phyloP scores from a whole-genome alignment of 495 filamentous ascomycete species.

The Corynascus novoguineensis region DNA sequence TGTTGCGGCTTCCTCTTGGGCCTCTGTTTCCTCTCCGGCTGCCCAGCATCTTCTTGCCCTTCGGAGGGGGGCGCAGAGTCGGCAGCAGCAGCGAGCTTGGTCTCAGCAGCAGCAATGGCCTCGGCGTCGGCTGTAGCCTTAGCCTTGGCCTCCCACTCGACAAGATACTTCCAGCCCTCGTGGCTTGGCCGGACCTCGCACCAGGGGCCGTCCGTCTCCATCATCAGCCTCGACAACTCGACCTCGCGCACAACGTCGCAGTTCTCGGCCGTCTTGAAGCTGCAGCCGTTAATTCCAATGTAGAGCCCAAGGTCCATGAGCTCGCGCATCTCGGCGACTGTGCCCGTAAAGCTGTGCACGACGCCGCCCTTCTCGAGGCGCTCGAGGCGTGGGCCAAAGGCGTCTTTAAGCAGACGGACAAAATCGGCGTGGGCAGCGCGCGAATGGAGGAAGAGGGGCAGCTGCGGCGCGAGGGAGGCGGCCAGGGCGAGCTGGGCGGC shows the following conservation, averaged over 20 bases:
- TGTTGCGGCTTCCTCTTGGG: constrained; percentile 19
- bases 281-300: constrained; percentile 86
- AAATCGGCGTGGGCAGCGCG: constrained; percentile 80
- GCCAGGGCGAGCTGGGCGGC: constrained; percentile 72
- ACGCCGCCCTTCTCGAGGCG: constrained; percentile 65
- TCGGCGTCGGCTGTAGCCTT: background rate
- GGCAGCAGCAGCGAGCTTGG: background rate
- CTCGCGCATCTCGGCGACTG: constrained; percentile 70
- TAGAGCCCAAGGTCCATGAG: constrained; percentile 72
- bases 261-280: constrained; percentile 87
- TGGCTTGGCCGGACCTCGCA: constrained; percentile 63
- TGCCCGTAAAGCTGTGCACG: constrained; percentile 89
- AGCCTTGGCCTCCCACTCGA: constrained; percentile 24
- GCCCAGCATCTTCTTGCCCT: background rate
- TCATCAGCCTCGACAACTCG: constrained; percentile 67
- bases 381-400: constrained; percentile 43
- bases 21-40: constrained; percentile 10
- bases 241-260: constrained; percentile 72
- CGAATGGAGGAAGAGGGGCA: constrained; percentile 88
- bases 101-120: background rate
- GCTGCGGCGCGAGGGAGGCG: constrained; percentile 55
- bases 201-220: constrained; percentile 96
- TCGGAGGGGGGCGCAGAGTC: background rate
- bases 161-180: constrained; percentile 53
- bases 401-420: constrained; percentile 52